These are phyloP conservation scores for Hordeum marinum DNA, from an alignment of 176 grass and related monocot genomes.

Conservation along the genomic window DNA sequence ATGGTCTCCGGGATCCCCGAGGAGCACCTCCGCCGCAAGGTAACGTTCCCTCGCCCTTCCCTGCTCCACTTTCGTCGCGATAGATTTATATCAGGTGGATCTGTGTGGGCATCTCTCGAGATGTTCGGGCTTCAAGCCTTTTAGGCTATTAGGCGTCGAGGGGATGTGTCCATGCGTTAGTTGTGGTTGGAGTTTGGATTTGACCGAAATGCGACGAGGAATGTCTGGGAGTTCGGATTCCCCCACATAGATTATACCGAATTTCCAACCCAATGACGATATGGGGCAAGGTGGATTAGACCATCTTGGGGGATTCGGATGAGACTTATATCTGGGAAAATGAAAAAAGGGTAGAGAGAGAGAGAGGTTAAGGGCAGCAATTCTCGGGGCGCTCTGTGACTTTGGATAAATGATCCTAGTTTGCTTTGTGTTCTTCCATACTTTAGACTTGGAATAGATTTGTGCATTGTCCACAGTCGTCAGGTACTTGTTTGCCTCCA, in stretches of 20 bases:
- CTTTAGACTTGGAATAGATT: neutral
- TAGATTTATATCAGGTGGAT: conserved; percentile 5
- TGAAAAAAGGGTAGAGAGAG: neutral
- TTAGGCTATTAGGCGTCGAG: neutral
- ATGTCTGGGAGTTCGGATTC: neutral
- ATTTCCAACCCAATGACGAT: neutral
- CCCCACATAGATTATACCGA: neutral
- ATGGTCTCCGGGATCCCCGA: conserved; percentile 87
- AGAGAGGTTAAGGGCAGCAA: neutral
- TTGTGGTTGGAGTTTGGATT: neutral
- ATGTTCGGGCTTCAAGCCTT: neutral
- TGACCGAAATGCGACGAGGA: neutral
- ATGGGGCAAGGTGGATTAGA: neutral
- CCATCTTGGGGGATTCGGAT: neutral
- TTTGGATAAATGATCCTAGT: neutral
- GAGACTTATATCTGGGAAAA: neutral
- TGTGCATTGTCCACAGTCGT: neutral
- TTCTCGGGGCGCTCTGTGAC: neutral
- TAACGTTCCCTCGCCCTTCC: neutral
- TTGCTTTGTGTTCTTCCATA: neutral
- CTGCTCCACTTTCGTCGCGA: neutral
- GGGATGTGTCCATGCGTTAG: neutral
- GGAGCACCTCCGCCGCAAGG: conserved; percentile 79
- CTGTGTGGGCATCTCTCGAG: neutral
- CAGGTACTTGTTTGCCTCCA: neutral